phyloP scores from a whole-genome alignment of 306 rosid species.

The Cicer judaicum region DNA sequence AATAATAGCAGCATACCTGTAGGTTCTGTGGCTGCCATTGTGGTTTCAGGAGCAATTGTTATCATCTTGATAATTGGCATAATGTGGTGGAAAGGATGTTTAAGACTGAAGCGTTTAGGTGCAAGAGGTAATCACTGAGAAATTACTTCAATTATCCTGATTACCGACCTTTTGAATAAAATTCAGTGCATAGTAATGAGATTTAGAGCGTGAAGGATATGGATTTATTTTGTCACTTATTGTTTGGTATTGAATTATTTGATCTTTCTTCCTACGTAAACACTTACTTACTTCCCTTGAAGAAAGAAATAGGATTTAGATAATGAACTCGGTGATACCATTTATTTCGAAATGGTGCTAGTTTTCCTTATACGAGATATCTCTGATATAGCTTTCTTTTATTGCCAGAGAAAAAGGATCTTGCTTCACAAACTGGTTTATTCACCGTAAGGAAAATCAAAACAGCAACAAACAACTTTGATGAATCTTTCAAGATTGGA shows the following conservation, averaged over 20 bases:
- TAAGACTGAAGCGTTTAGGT: constrained; percentile 29
- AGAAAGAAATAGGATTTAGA: background rate
- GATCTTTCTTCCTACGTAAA: background rate
- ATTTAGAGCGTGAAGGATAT: background rate
- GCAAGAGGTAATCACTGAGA: constrained; percentile 45
- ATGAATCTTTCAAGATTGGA: constrained; percentile 58
- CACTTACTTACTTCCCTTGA: background rate
- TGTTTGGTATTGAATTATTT: background rate
- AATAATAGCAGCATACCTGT: constrained; percentile 22
- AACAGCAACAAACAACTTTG: constrained; percentile 48
- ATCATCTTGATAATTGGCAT: constrained; percentile 40
- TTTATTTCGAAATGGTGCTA: background rate
- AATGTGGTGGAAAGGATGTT: constrained; percentile 52
- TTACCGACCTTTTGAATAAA: constrained; percentile 17
- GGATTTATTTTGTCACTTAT: background rate
- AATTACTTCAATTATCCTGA: constrained; percentile 2
- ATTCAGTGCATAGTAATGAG: background rate
- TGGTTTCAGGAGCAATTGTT: constrained; percentile 45
- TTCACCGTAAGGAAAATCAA: constrained; percentile 47
- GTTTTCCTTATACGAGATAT: background rate
- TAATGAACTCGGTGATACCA: constrained; percentile 15
- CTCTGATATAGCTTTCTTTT: constrained; percentile 10
- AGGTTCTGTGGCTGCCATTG: constrained; percentile 53
- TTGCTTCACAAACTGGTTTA: constrained; percentile 32
- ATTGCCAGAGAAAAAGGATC: constrained; percentile 49